Evolutionary conservation across 2,329 filamentous ascomycete species (phyloP), one percentile per base, ranked within the genome.

Genomic region (Alternaria solani): DNA sequence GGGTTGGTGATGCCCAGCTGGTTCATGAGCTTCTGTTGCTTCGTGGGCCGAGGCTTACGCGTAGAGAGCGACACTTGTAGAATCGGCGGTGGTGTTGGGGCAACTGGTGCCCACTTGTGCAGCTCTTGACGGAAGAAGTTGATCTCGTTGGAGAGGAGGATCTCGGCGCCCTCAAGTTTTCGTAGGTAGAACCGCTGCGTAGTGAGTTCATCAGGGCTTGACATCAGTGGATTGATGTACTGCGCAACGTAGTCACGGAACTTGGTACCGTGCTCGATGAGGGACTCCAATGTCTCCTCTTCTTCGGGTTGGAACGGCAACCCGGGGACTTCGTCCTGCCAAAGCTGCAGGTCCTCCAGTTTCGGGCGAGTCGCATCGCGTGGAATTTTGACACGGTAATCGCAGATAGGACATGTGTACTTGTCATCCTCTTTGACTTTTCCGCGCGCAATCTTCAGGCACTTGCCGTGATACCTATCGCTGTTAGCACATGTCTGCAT

Each of bases 361-460:
- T 97, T 98, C 0, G 95, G 95, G 28, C 95, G 90, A 23, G 95
- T 93, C 25, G 95, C 95, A 82, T 99, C 95, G 46, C 95, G 92
- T 26, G 95, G 95, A 54, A 99, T 98, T 81, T 94, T 96, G 75
- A 97, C 91, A 18, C 95, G 90, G 88, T 94, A 97, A 77, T 99
- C 95, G 76, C 95, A 99, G 63, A 99, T 96, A 0, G 95, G 95
- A 73, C 95, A 99, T 1, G 94, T 98, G 76, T 97, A 99, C 77
- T 96, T 97, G 75, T 98, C 95, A 64, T 97, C 94, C 75, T 98
- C 95, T 80, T 98, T 98, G 71, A 99, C 92, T 76, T 98, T 99
- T 53, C 95, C 95, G 51, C 95, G 88, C 3, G 95, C 95, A 73
- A 99, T 97, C 82, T 99, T 99, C 38, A 99, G 84, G 72, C 95